Conservation (phyloP, 164 flowering plant species). For the Amborella trichopoda region DNA sequence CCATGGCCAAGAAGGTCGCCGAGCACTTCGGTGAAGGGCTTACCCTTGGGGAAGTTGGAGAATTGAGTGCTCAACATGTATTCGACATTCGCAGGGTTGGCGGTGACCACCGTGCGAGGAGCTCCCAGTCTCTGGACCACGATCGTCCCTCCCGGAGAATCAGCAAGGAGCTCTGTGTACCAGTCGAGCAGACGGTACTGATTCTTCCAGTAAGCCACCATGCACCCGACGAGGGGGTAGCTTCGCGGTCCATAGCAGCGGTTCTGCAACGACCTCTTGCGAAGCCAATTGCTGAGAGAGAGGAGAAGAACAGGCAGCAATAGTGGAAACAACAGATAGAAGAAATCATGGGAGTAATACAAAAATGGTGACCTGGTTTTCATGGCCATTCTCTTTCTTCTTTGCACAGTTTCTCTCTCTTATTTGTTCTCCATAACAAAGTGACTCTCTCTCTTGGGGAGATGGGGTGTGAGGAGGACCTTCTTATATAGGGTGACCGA, state of each 20-base stretch:
- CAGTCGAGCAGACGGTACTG: constrained; percentile 51
- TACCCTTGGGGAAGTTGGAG: constrained; percentile 71
- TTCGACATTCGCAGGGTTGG: constrained; percentile 77
- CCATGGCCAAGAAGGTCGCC: constrained; percentile 81
- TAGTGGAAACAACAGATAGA: no score
- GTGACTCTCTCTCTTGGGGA: no score
- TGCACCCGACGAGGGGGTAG: constrained; percentile 54
- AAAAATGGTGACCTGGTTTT: no score
- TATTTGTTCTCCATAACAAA: no score
- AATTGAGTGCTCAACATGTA: constrained; percentile 66
- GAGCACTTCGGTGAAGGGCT: constrained; percentile 65
- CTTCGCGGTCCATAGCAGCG: constrained; percentile 33
- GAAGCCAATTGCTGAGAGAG: no score
- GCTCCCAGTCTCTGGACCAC: constrained; percentile 47
- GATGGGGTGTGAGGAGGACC: no score
- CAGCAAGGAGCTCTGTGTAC: constrained; percentile 60
- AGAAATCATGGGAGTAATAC: no score
- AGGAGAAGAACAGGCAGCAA: no score
- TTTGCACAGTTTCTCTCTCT: no score
- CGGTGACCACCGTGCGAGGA: constrained; percentile 47
- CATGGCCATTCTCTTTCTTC: no score
- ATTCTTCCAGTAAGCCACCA: constrained; percentile 50
- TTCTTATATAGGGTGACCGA: no score
- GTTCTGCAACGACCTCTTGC: no score
- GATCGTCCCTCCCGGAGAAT: constrained; percentile 49